Conservation (phyloP, 129 eudicot genomes). For the Arctium minus region DNA sequence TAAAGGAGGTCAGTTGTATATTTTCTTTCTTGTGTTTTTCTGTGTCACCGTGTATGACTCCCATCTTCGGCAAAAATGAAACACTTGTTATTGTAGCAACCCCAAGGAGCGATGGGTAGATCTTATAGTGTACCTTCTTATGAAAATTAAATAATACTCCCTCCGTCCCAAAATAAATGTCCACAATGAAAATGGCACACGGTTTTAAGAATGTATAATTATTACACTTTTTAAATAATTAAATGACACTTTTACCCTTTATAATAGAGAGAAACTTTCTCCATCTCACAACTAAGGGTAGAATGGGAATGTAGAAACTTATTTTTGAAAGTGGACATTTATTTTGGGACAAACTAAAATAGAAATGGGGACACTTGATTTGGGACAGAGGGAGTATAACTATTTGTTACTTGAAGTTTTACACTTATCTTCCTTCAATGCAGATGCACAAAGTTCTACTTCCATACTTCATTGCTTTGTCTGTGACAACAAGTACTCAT, state of each 20-base stretch:
- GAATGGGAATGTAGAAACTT: too few species aligned
- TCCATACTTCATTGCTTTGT: slow-evolving; percentile 79
- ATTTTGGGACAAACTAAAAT: too few species aligned
- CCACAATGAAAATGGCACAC: too few species aligned
- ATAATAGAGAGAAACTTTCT: too few species aligned
- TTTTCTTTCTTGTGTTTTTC: neutral
- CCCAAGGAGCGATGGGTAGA: neutral
- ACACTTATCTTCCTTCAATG: slow-evolving; percentile 9
- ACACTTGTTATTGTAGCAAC: neutral
- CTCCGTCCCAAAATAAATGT: too few species aligned
- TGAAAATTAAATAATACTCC: neutral
- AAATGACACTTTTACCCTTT: too few species aligned
- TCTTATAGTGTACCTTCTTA: neutral
- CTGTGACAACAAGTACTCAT: slow-evolving; percentile 76
- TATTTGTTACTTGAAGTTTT: slow-evolving; percentile 11
- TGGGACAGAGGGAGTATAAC: too few species aligned
- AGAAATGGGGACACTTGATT: too few species aligned
- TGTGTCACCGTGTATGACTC: neutral
- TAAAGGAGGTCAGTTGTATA: slow-evolving; percentile 53
- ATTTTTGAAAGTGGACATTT: too few species aligned
- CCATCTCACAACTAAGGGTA: too few species aligned
- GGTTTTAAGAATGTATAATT: too few species aligned
- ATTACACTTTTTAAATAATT: too few species aligned
- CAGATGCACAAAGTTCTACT: slow-evolving; percentile 94
- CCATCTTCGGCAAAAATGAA: neutral